Percentiles rank a stretch among this genome's conserved stretches.
These are phyloP conservation scores for Collybia mongolica DNA, from an alignment of 768 basidiomycete genomes.

Conservation along the genomic window DNA sequence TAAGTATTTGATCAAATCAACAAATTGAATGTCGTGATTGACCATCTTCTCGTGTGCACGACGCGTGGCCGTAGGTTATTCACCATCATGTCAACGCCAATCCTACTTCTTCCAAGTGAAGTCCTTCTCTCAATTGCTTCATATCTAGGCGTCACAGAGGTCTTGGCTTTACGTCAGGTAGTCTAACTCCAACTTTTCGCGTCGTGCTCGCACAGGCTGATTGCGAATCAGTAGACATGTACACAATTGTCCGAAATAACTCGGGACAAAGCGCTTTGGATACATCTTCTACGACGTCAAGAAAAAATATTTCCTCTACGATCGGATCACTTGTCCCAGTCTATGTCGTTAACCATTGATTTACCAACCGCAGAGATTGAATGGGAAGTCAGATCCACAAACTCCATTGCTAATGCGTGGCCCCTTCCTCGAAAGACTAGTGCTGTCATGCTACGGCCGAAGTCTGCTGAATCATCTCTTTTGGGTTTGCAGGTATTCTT, in stretches of 20 bases:
- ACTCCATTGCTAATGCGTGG: constrained; percentile 10
- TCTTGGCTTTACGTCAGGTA: constrained; percentile 6
- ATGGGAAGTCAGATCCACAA: constrained; percentile 1
- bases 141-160: constrained; percentile 2
- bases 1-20: too few relatives aligned
- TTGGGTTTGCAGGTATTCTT: constrained; percentile 38
- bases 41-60: too few relatives aligned
- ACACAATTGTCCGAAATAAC: neutral
- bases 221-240: constrained; percentile 1
- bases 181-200: neutral
- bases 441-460: constrained; percentile 5
- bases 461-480: constrained; percentile 13
- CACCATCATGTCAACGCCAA: neutral
- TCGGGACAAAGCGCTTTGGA: neutral
- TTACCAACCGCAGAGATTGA: constrained; percentile 2
- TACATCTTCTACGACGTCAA: neutral
- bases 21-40: too few relatives aligned
- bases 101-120: constrained; percentile 11
- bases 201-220: neutral
- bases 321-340: neutral
- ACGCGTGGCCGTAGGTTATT: too few relatives aligned
- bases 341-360: neutral
- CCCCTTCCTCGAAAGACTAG: constrained; percentile 4
- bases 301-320: neutral
- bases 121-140: constrained; percentile 5